These are phyloP conservation scores for Pichia heedii DNA, from an alignment of 805 yeast species.

Conservation along the genomic window DNA sequence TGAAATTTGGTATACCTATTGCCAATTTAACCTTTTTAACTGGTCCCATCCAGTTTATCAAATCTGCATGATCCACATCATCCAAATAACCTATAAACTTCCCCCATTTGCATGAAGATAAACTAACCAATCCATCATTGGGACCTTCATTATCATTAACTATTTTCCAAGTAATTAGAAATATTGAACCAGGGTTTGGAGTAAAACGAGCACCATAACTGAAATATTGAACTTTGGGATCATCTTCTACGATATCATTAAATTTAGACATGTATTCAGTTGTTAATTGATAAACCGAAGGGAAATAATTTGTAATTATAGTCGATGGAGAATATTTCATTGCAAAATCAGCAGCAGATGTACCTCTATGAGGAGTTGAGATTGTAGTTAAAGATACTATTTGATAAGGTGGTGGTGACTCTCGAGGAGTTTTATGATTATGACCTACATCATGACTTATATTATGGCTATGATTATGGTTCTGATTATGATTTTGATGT, in stretches of 20 bases:
- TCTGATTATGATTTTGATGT: too few relatives aligned
- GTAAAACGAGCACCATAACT: slow-evolving; percentile 73
- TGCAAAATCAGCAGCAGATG: slow-evolving; percentile 70
- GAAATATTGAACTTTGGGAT: slow-evolving; percentile 59
- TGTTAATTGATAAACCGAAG: slow-evolving; percentile 56
- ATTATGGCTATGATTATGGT: too few relatives aligned
- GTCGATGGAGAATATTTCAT: slow-evolving; percentile 23
- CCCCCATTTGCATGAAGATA: slow-evolving; percentile 77
- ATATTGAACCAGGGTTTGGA: slow-evolving; percentile 56
- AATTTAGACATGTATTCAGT: slow-evolving; percentile 43
- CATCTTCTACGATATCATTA: slow-evolving; percentile 44
- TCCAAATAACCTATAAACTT: slow-evolving; percentile 68
- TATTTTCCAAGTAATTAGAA: slow-evolving; percentile 55
- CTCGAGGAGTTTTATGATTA: too few relatives aligned
- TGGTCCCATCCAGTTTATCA: slow-evolving; percentile 72
- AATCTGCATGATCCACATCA: slow-evolving; percentile 75
- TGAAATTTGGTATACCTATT: slow-evolving; percentile 29
- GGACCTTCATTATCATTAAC: slow-evolving; percentile 43
- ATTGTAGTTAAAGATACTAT: slow-evolving; percentile 75
- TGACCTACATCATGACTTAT: too few relatives aligned
- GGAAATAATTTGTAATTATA: slow-evolving; percentile 18
- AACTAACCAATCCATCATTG: slow-evolving; percentile 84
- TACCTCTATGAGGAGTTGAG: slow-evolving; percentile 84
- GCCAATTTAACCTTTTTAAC: slow-evolving; percentile 31
- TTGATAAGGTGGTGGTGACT: slow-evolving; percentile 28